A percentile compares a stretch with the other conserved stretches of the same genome.
Evolutionary conservation across 148 eudicot genomes (phyloP).

Genomic region (Diospyros kaki): DNA sequence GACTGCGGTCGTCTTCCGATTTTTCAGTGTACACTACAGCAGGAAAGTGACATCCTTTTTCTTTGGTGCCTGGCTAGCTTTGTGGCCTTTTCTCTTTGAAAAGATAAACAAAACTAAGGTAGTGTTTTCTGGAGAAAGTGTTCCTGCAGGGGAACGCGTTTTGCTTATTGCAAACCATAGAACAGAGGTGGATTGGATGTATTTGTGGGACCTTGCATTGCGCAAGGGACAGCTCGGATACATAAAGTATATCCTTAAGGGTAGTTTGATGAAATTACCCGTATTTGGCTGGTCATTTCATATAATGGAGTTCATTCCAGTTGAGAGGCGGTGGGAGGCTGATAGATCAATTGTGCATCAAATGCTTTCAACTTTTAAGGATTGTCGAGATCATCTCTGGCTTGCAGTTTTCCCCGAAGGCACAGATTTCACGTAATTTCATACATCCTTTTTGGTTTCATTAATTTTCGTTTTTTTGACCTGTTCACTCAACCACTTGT

Average conservation of each 20-base stretch:
- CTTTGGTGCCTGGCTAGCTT: slow-evolving; percentile 77
- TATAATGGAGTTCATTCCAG: slow-evolving; percentile 80
- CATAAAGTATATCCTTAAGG: slow-evolving; percentile 84
- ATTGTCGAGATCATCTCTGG: slow-evolving; percentile 73
- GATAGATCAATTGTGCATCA: slow-evolving; percentile 57
- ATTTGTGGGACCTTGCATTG: slow-evolving; percentile 91
- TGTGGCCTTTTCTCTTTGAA: slow-evolving; percentile 90
- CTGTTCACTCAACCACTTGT: neutral
- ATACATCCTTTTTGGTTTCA: neutral
- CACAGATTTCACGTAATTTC: slow-evolving; percentile 89
- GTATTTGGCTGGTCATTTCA: slow-evolving; percentile 95
- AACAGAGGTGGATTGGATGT: slow-evolving; percentile 99
- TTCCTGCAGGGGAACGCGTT: slow-evolving; percentile 55
- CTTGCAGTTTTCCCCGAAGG: slow-evolving; percentile 97
- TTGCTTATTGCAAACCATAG: slow-evolving; percentile 85
- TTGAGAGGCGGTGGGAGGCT: slow-evolving; percentile 84
- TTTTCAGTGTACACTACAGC: slow-evolving; percentile 77
- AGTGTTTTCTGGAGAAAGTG: slow-evolving; percentile 71
- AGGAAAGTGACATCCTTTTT: slow-evolving; percentile 56
- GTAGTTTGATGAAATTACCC: slow-evolving; percentile 87
- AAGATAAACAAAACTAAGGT: slow-evolving; percentile 80
- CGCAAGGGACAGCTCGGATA: slow-evolving; percentile 65
- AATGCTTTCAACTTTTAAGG: slow-evolving; percentile 74
- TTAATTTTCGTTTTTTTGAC: neutral
- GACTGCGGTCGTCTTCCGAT: slow-evolving; percentile 47